A percentile compares a stretch with the other conserved stretches of the same genome.
Evolutionary conservation across 495 filamentous ascomycete genomes (phyloP).

Genomic region (Durotheca rogersii): DNA sequence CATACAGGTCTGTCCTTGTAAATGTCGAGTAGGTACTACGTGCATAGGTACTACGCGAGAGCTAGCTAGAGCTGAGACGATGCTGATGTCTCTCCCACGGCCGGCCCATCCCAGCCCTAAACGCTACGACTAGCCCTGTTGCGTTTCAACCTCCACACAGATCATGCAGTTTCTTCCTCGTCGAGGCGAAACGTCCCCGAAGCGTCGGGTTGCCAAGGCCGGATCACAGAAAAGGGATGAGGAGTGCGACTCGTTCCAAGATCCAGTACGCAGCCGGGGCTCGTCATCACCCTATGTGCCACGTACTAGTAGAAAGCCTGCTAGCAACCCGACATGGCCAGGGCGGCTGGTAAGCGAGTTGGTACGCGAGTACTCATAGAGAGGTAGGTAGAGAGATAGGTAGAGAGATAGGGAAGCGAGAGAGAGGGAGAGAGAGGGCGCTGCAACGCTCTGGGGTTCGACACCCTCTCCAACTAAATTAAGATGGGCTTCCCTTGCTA

Average conservation of each 20-base stretch:
- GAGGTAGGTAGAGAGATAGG: too few species aligned
- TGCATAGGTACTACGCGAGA: too few species aligned
- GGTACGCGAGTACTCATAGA: too few species aligned
- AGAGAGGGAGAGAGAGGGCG: not conserved
- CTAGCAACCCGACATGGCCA: not conserved
- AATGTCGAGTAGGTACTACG: too few species aligned
- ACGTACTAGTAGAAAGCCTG: too few species aligned
- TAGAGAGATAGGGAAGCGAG: not conserved
- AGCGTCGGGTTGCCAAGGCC: slow-evolving; percentile 23
- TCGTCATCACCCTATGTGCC: not conserved
- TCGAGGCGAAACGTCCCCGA: slow-evolving; percentile 24
- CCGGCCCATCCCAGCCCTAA: not conserved
- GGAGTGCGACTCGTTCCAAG: slow-evolving; percentile 23
- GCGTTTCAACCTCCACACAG: slow-evolving; percentile 11
- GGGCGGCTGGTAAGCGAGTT: not conserved
- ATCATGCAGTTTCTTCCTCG: slow-evolving; percentile 16
- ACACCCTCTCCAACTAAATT: slow-evolving; percentile 7
- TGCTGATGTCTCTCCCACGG: too few species aligned
- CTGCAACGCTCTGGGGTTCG: slow-evolving; percentile 15
- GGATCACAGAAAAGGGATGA: slow-evolving; percentile 21
- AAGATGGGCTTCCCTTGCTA: slow-evolving; percentile 3
- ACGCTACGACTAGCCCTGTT: slow-evolving; percentile 5
- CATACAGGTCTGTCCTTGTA: too few species aligned
- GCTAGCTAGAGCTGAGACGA: too few species aligned
- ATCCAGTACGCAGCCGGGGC: too few species aligned